Percentiles rank a stretch among this genome's conserved stretches.
Conservation (phyloP, 768 basidiomycete genomes). For the Rossbeevera mucosa region DNA sequence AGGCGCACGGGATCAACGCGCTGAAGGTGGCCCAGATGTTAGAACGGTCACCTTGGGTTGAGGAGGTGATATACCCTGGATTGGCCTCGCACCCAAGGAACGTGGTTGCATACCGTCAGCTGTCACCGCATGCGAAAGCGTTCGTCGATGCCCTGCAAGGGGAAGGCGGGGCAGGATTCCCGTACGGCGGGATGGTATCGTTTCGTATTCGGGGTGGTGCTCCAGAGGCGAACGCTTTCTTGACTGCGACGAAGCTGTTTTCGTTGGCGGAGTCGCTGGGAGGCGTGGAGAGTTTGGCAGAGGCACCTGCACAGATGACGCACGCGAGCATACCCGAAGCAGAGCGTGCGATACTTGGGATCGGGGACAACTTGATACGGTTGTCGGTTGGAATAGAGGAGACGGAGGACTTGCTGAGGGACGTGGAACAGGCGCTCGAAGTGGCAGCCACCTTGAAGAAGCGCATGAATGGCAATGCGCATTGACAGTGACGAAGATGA, state of each 20-base stretch:
- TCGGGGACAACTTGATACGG: constrained; percentile 71
- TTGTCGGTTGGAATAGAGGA: constrained; percentile 91
- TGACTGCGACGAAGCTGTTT: constrained; percentile 63
- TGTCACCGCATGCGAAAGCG: constrained; percentile 64
- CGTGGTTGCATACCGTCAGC: constrained; percentile 54
- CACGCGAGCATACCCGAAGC: constrained; percentile 71
- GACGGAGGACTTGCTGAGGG: constrained; percentile 62
- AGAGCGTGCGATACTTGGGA: constrained; percentile 67
- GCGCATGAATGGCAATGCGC: neutral
- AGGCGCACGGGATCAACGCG: constrained; percentile 81
- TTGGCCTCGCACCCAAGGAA: constrained; percentile 63
- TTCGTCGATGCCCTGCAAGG: constrained; percentile 46
- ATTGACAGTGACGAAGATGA: neutral
- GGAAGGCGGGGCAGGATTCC: constrained; percentile 54
- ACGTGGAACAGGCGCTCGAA: constrained; percentile 27
- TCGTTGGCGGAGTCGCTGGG: constrained; percentile 86
- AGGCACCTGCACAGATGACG: constrained; percentile 86
- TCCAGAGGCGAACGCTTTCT: constrained; percentile 58
- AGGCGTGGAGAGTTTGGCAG: constrained; percentile 88
- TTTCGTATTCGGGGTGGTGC: constrained; percentile 55
- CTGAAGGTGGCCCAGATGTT: constrained; percentile 68
- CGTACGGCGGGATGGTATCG: constrained; percentile 87
- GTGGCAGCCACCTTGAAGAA: constrained; percentile 12
- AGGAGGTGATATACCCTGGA: constrained; percentile 84
- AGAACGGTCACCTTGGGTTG: constrained; percentile 51